These are phyloP conservation scores for Russula abietina DNA, from an alignment of 768 basidiomycete species.

Conservation along the genomic window DNA sequence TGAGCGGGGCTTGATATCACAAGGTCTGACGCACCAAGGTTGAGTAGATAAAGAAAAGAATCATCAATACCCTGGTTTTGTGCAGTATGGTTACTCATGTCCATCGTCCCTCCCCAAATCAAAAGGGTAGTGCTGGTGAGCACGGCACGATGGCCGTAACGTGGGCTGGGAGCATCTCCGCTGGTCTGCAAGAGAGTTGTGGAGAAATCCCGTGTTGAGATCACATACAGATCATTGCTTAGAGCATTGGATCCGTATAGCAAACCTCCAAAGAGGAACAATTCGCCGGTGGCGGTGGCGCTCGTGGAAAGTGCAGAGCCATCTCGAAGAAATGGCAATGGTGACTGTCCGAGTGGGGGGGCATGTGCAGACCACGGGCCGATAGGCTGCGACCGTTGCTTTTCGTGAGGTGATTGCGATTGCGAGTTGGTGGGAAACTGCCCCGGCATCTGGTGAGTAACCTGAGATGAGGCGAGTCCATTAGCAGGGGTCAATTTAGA, in stretches of 20 bases:
- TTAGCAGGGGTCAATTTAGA: too few relatives aligned
- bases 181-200: slow-evolving; percentile 79
- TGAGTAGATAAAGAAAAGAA: slow-evolving; percentile 84
- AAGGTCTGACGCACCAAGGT: slow-evolving; percentile 61
- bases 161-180: slow-evolving; percentile 79
- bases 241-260: slow-evolving; percentile 66
- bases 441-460: too few relatives aligned
- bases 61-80: slow-evolving; percentile 82
- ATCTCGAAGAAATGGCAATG: slow-evolving; percentile 59
- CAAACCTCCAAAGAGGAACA: slow-evolving; percentile 95
- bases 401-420: too few relatives aligned
- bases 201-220: slow-evolving; percentile 74
- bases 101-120: too few relatives aligned
- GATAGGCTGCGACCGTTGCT: too few relatives aligned
- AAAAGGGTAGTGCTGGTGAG: slow-evolving; percentile 92
- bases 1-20: not conserved
- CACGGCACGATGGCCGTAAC: slow-evolving; percentile 90
- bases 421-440: too few relatives aligned
- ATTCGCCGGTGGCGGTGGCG: slow-evolving; percentile 72
- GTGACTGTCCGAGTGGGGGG: slow-evolving; percentile 32
- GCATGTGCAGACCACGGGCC: too few relatives aligned
- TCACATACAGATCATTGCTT: slow-evolving; percentile 86
- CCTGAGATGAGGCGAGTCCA: too few relatives aligned
- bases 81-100: too few relatives aligned
- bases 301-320: slow-evolving; percentile 78